Base-by-base conservation (phyloP, 2,329 filamentous ascomycete genomes). In the Penicillium sp. region DNA sequence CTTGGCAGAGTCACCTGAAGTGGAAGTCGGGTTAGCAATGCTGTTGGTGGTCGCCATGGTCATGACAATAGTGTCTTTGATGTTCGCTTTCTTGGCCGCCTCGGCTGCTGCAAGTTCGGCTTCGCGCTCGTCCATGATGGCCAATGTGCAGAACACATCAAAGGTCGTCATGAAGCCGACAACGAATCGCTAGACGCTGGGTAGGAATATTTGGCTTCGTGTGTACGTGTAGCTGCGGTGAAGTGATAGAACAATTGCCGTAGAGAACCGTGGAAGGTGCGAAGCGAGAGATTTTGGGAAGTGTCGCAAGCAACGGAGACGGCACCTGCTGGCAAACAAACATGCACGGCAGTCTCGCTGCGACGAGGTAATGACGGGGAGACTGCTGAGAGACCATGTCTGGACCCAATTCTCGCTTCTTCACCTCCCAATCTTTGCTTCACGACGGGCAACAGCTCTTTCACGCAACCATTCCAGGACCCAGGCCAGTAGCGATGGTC, bases 1-100 rank as follows among this genome's bases (percentile, higher is more conserved):
- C 89, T 97, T 97, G 84, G 92, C 92, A 74, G 83, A 73, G 80
- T 97, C 92, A 84, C 92, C 92, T 96, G 73, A 37, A 66, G 51
- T 48, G 29, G 59, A 51, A 28, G 16, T 31, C 24, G 51, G 39
- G 55, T 75, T 71, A 74, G 72, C 63, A 6, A 36, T 45, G 42
- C n/a, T 43, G 23, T n/a, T 45, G 42, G 6, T 45, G 10, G 24
- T 23, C 10, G 28, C 28, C 26, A 21, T 45, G 33, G 24, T 23
- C 26, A 45, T 31, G 7, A 9, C 39, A 16, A 26, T 54, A 13
- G 18, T 28, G 37, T 48, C 24, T 21, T 31, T 29, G 28, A 31
- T 31, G 24, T 31, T 45, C 2, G 26, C 26, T 31, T 45, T 45
- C 21, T 58, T 58, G 47, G 62, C 55, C 24, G 55, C 23, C 13